phyloP scores from a whole-genome alignment of 345 rosid genomes.

The Brassica incana region DNA sequence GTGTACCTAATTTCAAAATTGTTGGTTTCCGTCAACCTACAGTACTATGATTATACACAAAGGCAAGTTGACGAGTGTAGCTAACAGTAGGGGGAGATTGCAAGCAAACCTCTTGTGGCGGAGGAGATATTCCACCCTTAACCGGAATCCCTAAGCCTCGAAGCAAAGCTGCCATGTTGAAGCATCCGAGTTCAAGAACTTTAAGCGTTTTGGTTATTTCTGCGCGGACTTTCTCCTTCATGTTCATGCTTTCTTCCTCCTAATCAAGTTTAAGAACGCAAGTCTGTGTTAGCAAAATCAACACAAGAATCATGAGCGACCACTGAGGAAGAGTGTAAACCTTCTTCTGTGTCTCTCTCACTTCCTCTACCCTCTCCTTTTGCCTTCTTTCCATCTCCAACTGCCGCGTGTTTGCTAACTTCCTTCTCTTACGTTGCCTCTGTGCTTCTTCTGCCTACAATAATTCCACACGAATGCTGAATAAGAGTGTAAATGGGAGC shows the following conservation, averaged over 20 bases:
- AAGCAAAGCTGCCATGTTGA: slow-evolving; percentile 74
- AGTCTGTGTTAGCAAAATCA: slow-evolving; percentile 12
- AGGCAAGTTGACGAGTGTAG: neutral
- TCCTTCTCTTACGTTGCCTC: slow-evolving; percentile 67
- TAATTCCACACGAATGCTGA: slow-evolving; percentile 5
- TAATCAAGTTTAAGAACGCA: slow-evolving; percentile 29
- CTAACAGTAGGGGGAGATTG: slow-evolving; percentile 4
- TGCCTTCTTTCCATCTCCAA: slow-evolving; percentile 82
- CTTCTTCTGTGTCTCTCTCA: slow-evolving; percentile 86
- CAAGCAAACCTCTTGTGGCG: slow-evolving; percentile 63
- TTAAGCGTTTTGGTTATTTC: slow-evolving; percentile 63
- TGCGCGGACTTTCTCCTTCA: slow-evolving; percentile 65
- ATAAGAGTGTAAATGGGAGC: neutral
- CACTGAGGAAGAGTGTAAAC: slow-evolving; percentile 30
- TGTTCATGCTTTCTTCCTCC: slow-evolving; percentile 77
- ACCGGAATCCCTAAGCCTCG: slow-evolving; percentile 70
- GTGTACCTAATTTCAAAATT: slow-evolving; percentile 53
- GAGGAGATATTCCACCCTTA: slow-evolving; percentile 55
- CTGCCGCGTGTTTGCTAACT: slow-evolving; percentile 57
- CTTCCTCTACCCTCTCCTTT: slow-evolving; percentile 83
- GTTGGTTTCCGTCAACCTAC: neutral
- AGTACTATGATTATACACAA: neutral
- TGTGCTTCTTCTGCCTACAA: slow-evolving; percentile 80
- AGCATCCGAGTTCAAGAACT: slow-evolving; percentile 56
- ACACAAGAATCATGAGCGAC: slow-evolving; percentile 1